Evolutionary conservation across 768 basidiomycete genomes (phyloP), one percentile per base, ranked within the genome.

Genomic region (Collybia nuda): DNA sequence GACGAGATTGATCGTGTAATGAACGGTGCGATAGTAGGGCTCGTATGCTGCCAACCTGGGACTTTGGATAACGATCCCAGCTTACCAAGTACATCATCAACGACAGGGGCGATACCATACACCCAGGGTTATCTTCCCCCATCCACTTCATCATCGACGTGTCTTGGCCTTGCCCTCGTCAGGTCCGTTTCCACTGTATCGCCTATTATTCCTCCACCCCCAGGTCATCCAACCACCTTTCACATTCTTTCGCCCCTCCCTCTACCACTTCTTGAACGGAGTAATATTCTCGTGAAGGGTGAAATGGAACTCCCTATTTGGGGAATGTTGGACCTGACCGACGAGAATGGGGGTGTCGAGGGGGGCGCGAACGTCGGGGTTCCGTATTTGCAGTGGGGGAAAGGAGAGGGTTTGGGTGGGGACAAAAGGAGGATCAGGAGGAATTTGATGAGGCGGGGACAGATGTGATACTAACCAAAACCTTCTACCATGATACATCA

Each of bases 251-350:
- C 94, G 0, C 92, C 95, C 0, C 53, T 93, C 1, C 82, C 86
- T 0, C 67, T 78, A 0, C 47, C 61, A 0, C 37, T 75, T 0
- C 73, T 96, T 2, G 54, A 60, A 0, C 58, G 63, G 14, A 62
- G 61, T 19, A 68, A 80, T 3, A 70, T 82, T 15, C 60, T 96
- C 2, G 83, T 96, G 40, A 93, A 90, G 65, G 94, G 94, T 6
- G 92, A 93, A 62, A 73, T 94, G 59, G 93, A 95, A 65, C 67
- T 97, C 0, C 94, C 94, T 0, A 72, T 93, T 0, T 88, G 88
- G 84, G 93, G 88, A 0, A 82, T 93, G 85, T 71, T 97, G 44
- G 93, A 95, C 64, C 67, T 72, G 21, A 61, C 56, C 3, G 67
- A 66, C 1, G 73, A 67, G 2, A 59, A 61, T 9, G 74, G 68